Evolutionary conservation across 495 filamentous ascomycete species (phyloP), one percentile per base, ranked within the genome.

Genomic region (Tuber aestivum): DNA sequence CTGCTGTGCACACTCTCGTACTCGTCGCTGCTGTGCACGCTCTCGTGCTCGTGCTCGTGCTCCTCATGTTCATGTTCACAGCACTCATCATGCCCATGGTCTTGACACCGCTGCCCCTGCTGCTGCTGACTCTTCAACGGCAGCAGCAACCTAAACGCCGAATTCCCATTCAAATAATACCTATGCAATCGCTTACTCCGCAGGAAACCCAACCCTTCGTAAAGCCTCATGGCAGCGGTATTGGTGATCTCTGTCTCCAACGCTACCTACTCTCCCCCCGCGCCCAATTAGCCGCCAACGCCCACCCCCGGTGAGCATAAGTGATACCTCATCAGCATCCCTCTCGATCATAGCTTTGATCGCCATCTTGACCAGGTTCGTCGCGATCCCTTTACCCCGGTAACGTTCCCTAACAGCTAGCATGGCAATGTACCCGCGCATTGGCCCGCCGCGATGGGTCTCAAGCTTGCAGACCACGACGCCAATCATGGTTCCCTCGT

Each of bases 341-440:
- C 90, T 86, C 75, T 88, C 87, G 38, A 89, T 89, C 96, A 99
- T 98, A 45, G 91, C 92, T 83, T 97, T 93, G 77, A 99, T 95
- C 12, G 94, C 93, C 89, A 91, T 92, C 75, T 91, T 87, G 21
- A 98, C 96, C 35, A 99, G 86, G 71, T 89, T 90, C 8, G 95
- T 97, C 23, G 95, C 82, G 73, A 99, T 95, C n/a, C 95, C 93
- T 69, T 89, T 88, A 1, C 94, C 93, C 7, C 96, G 89, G 82
- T 92, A 91, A 37, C 90, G 86, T 72, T 93, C 88, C 72, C 89
- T 88, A 40, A 96, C 93, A 40, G 95, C 96, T 71, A 99, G 87
- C 96, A 99, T 99, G 83, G 96, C 96, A 78, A 99, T 97, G 85
- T 99, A 99, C 73, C 96, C 96, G 72, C 96, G 90, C 76, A 94